Evolutionary conservation across 148 eudicot genomes (phyloP).

Genomic region (Cornus kousa): DNA sequence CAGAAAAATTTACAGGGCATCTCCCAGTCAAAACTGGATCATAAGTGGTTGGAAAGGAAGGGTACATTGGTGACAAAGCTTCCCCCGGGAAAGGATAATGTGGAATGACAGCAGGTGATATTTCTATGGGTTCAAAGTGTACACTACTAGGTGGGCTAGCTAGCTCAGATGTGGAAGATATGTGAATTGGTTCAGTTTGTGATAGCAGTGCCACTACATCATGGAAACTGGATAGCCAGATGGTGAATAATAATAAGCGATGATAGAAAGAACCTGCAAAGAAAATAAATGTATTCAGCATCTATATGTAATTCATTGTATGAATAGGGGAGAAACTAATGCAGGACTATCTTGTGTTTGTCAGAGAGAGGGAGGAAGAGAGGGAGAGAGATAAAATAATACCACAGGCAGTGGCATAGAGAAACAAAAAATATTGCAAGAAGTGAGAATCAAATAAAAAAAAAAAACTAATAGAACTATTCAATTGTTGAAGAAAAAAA

Average conservation of each 20-base stretch:
- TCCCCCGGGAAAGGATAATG: constrained; percentile 58
- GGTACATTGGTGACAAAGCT: constrained; percentile 69
- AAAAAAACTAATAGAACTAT: background rate
- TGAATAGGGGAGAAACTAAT: background rate
- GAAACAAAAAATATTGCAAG: background rate
- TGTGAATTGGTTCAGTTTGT: constrained; percentile 30
- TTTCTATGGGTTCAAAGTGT: constrained; percentile 72
- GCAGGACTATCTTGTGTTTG: background rate
- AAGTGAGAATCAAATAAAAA: too few relatives aligned
- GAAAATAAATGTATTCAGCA: constrained; percentile 4
- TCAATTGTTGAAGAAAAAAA: too few relatives aligned
- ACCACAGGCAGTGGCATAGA: background rate
- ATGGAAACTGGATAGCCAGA: constrained; percentile 52
- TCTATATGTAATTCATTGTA: background rate
- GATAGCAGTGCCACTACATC: constrained; percentile 35
- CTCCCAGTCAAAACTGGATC: constrained; percentile 82
- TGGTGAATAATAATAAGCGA: constrained; percentile 41
- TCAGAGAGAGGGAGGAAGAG: background rate
- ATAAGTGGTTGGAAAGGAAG: constrained; percentile 71
- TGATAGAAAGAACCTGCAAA: constrained; percentile 63
- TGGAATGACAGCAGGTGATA: constrained; percentile 85
- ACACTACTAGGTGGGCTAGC: constrained; percentile 56
- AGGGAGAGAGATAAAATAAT: background rate
- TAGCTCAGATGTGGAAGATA: constrained; percentile 41
- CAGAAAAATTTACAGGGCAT: constrained; percentile 90